Percentiles rank a stretch among this genome's conserved stretches.
phyloP scores from a whole-genome alignment of 169 alveolate genomes.

The Perkinsus chesapeaki region DNA sequence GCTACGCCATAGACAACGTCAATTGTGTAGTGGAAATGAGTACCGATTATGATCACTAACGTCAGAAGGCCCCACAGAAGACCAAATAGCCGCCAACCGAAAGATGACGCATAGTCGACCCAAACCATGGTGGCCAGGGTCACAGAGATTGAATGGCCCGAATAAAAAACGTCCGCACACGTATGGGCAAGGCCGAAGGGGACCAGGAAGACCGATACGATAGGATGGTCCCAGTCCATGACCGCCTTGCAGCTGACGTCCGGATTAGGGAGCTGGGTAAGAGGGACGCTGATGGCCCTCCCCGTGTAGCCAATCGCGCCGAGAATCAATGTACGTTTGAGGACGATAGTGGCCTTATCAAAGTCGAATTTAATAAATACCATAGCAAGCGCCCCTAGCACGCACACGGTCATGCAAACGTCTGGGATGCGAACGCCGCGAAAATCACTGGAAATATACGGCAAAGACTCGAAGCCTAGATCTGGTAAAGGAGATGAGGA shows the following conservation, averaged over 20 bases:
- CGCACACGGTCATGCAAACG: background rate
- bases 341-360: background rate
- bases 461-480: background rate
- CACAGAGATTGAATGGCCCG: no score
- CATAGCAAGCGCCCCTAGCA: background rate
- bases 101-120: background rate
- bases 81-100: background rate
- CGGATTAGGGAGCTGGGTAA: background rate
- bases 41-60: background rate
- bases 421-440: background rate
- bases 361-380: background rate
- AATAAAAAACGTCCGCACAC: no score
- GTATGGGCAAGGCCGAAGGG: background rate
- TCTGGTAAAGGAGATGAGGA: background rate
- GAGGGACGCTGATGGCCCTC: background rate
- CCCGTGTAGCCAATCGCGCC: background rate
- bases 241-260: background rate
- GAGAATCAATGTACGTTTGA: background rate
- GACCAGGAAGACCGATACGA: background rate
- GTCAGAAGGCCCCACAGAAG: background rate
- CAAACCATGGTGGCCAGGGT: background rate
- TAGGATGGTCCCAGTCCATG: background rate
- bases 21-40: background rate
- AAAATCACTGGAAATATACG: background rate
- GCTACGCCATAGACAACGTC: background rate